Percentiles rank a stretch among this genome's conserved stretches.
phyloP scores from a whole-genome alignment of 768 basidiomycete species.

The Arthromyces matolae region DNA sequence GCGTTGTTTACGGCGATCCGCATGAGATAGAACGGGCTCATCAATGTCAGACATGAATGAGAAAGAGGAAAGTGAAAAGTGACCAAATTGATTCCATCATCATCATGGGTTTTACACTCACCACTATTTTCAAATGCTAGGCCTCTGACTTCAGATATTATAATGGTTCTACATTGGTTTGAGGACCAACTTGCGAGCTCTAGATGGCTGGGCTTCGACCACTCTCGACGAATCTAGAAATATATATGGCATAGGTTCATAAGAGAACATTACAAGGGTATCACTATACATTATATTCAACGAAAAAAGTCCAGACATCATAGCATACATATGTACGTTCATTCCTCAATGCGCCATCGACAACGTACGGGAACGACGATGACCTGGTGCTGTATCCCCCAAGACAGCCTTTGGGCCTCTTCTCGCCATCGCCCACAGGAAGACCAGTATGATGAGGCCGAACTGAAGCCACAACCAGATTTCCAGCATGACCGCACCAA shows the following conservation, averaged over 20 bases:
- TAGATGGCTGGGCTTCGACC: too few relatives aligned
- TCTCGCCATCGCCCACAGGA: constrained; percentile 78
- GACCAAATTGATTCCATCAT: too few relatives aligned
- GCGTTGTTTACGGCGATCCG: constrained; percentile 64
- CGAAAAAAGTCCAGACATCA: background rate
- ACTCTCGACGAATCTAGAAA: too few relatives aligned
- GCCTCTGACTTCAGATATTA: too few relatives aligned
- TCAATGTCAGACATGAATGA: constrained; percentile 27
- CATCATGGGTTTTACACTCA: too few relatives aligned
- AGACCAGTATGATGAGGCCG: constrained; percentile 65
- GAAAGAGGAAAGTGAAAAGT: too few relatives aligned
- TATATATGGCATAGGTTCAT: constrained; percentile 6
- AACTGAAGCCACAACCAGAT: constrained; percentile 88
- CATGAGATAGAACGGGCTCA: constrained; percentile 65
- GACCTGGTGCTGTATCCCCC: constrained; percentile 33
- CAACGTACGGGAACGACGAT: constrained; percentile 19
- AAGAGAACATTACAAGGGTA: background rate
- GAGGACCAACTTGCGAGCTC: too few relatives aligned
- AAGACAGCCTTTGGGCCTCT: constrained; percentile 71
- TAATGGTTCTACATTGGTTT: too few relatives aligned
- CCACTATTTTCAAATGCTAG: too few relatives aligned
- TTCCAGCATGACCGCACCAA: constrained; percentile 55
- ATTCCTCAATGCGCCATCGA: constrained; percentile 9
- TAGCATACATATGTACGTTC: constrained; percentile 2
- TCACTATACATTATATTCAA: too few relatives aligned